Conservation (phyloP, 495 filamentous ascomycete species). For the Hapsidospora chrysogenum region DNA sequence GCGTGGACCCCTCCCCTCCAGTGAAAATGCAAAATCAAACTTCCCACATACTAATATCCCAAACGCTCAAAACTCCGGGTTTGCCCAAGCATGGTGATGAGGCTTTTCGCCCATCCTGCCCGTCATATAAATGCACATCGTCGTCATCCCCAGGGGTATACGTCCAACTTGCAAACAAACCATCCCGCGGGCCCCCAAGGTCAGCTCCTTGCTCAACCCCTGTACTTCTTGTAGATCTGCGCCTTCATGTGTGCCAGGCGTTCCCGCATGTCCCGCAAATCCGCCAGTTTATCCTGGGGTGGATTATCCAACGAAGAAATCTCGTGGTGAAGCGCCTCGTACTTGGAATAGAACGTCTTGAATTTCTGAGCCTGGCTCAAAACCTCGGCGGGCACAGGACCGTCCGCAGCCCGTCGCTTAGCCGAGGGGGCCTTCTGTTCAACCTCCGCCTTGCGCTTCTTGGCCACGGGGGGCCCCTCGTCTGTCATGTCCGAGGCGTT, state of each 20-base stretch:
- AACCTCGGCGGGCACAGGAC: constrained; percentile 8
- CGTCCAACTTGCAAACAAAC: too few relatives aligned
- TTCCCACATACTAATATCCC: too few relatives aligned
- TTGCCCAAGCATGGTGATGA: too few relatives aligned
- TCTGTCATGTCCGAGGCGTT: constrained; percentile 49
- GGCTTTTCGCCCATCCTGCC: too few relatives aligned
- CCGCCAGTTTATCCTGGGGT: constrained; percentile 35
- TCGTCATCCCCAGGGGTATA: too few relatives aligned
- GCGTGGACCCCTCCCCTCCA: too few relatives aligned
- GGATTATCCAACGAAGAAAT: constrained; percentile 34
- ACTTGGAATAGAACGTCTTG: constrained; percentile 44
- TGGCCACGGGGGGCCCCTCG: constrained; percentile 11
- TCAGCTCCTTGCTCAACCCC: background rate
- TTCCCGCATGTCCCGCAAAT: constrained; percentile 43
- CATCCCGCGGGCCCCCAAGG: too few relatives aligned
- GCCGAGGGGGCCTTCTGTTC: constrained; percentile 16
- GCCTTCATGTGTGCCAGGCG: constrained; percentile 45
- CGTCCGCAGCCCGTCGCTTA: constrained; percentile 16
- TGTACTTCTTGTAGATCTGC: constrained; percentile 38
- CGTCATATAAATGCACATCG: too few relatives aligned
- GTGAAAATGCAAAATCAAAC: too few relatives aligned
- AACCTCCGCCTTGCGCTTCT: constrained; percentile 20
- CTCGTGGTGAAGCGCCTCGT: constrained; percentile 43
- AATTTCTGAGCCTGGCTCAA: constrained; percentile 42
- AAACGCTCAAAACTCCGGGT: too few relatives aligned